A percentile compares a stretch with the other conserved stretches of the same genome.
These are phyloP conservation scores for Aspergillus novoparasiticus DNA, from an alignment of 2,329 filamentous ascomycete species.

Conservation along the genomic window DNA sequence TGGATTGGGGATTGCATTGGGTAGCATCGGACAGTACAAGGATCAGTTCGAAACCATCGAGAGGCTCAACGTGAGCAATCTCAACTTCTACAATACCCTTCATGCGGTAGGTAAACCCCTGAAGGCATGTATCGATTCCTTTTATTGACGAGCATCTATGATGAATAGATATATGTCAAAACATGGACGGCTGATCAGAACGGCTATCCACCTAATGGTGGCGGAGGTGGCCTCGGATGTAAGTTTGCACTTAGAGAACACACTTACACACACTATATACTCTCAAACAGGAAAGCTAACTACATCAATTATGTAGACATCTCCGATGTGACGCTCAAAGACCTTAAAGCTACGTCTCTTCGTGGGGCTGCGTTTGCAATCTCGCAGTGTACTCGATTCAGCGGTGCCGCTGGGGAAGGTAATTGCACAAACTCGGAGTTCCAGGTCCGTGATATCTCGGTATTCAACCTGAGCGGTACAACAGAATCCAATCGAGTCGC, in stretches of 20 bases:
- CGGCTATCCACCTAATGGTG: slow-evolving; percentile 60
- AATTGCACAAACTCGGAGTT: slow-evolving; percentile 47
- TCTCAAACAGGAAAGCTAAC: neutral
- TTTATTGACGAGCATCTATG: neutral
- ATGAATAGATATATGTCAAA: slow-evolving; percentile 53
- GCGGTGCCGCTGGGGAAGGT: slow-evolving; percentile 30
- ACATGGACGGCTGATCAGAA: slow-evolving; percentile 59
- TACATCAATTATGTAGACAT: slow-evolving; percentile 23
- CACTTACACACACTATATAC: neutral
- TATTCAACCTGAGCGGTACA: slow-evolving; percentile 24
- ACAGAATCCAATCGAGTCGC: slow-evolving; percentile 22
- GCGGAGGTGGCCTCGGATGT: slow-evolving; percentile 60
- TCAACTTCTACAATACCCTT: slow-evolving; percentile 49
- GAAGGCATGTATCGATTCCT: neutral
- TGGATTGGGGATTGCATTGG: slow-evolving; percentile 59
- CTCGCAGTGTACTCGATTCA: slow-evolving; percentile 46
- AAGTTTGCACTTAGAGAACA: slow-evolving; percentile 24
- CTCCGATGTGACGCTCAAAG: slow-evolving; percentile 40
- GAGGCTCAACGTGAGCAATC: slow-evolving; percentile 52
- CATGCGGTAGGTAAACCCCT: slow-evolving; percentile 38
- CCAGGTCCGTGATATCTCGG: slow-evolving; percentile 38
- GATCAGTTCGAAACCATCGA: slow-evolving; percentile 53
- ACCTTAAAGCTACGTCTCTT: slow-evolving; percentile 33
- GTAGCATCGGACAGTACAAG: slow-evolving; percentile 60
- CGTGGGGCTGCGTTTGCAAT: slow-evolving; percentile 37